These are phyloP conservation scores for Picocystis sp. DNA, from an alignment of 163 green algal species.

Conservation along the genomic window DNA sequence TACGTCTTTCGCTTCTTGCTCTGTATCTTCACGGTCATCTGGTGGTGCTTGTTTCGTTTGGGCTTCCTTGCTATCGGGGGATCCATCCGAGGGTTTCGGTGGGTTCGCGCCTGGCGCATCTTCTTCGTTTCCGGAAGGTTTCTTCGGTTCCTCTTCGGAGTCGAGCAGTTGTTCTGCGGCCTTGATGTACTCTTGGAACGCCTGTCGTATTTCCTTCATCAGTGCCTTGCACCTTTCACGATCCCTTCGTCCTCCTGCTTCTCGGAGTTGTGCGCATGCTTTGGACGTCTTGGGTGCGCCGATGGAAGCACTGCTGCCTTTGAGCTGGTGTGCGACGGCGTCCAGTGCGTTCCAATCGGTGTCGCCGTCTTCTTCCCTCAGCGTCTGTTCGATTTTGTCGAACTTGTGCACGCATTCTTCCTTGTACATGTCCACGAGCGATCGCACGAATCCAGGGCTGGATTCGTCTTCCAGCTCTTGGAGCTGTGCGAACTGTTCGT, in stretches of 20 bases:
- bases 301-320: constrained; percentile 60
- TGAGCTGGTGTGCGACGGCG: constrained; percentile 72
- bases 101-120: too few relatives aligned
- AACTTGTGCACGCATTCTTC: constrained; percentile 53
- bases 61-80: too few relatives aligned
- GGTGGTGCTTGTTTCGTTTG: too few relatives aligned
- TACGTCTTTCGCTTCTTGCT: too few relatives aligned
- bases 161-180: too few relatives aligned
- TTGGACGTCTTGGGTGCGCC: constrained; percentile 43
- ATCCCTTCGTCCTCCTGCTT: constrained; percentile 40
- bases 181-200: constrained; percentile 13
- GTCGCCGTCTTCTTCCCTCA: constrained; percentile 40
- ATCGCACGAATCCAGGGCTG: constrained; percentile 57
- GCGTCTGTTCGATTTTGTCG: constrained; percentile 34
- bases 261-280: constrained; percentile 44
- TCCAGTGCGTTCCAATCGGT: constrained; percentile 52
- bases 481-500: constrained; percentile 69
- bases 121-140: too few relatives aligned
- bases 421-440: constrained; percentile 70
- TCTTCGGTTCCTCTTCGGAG: too few relatives aligned
- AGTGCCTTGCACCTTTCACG: constrained; percentile 27
- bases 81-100: too few relatives aligned
- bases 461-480: constrained; percentile 52
- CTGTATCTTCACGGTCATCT: too few relatives aligned
- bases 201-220: constrained; percentile 27